Conservation (phyloP, 148 eudicot species). For the Gaultheria prostrata region DNA sequence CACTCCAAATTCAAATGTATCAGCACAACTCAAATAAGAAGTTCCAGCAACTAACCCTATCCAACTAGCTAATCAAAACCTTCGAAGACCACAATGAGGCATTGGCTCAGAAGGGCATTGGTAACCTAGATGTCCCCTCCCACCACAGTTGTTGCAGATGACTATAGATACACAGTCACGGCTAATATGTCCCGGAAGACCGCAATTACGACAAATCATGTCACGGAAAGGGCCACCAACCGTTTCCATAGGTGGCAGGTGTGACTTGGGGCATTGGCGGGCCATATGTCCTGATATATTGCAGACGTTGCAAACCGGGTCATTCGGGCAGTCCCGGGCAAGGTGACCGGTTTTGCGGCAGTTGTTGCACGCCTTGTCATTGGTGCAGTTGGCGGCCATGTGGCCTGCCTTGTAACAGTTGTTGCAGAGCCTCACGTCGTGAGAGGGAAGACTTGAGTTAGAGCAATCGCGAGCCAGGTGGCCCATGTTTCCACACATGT, state of each 20-base stretch:
- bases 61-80: constrained; percentile 20
- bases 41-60: not conserved
- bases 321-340: constrained; percentile 49
- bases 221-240: constrained; percentile 35
- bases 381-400: constrained; percentile 46
- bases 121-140: constrained; percentile 43
- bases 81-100: constrained; percentile 29
- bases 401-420: constrained; percentile 61
- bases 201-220: constrained; percentile 43
- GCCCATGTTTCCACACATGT: constrained; percentile 50
- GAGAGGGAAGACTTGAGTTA: constrained; percentile 33
- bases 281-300: constrained; percentile 54
- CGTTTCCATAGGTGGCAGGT: constrained; percentile 16
- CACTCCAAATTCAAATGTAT: not conserved
- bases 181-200: constrained; percentile 41
- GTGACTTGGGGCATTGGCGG: constrained; percentile 42
- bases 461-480: constrained; percentile 50
- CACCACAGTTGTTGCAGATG: constrained; percentile 54
- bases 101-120: constrained; percentile 43
- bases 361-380: constrained; percentile 61
- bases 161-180: constrained; percentile 41
- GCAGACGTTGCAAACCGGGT: constrained; percentile 50
- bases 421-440: constrained; percentile 50
- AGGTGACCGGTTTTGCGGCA: constrained; percentile 52
- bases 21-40: not conserved